Evolutionary conservation across 208 protist species (phyloP).

Genomic region (Trypanosoma platydactyli): DNA sequence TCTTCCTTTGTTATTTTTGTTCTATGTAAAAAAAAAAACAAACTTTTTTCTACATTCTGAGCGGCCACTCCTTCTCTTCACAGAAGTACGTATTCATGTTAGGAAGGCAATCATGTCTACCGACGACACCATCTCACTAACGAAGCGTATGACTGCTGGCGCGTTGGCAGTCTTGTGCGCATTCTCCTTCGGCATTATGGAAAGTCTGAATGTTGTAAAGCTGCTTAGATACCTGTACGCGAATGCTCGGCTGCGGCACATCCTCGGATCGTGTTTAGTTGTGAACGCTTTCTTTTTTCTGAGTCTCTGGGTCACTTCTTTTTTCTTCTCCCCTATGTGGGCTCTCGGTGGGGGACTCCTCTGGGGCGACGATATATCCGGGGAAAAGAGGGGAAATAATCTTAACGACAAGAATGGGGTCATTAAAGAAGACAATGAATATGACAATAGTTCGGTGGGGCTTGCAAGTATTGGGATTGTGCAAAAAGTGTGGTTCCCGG

Average conservation of each 20-base stretch:
- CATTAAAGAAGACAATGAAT: neutral
- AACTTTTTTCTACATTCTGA: too few species aligned
- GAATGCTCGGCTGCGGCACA: constrained; percentile 15
- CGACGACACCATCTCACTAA: neutral
- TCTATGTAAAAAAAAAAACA: too few species aligned
- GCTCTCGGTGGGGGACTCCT: neutral
- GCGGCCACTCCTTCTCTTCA: too few species aligned
- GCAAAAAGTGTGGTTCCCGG: constrained; percentile 22
- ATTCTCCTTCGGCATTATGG: constrained; percentile 20
- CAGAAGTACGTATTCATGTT: too few species aligned
- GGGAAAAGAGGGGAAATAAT: neutral
- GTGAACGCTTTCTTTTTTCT: constrained; percentile 27
- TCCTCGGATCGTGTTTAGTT: constrained; percentile 19
- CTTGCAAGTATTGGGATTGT: constrained; percentile 1
- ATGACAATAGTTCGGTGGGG: neutral
- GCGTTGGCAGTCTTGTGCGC: constrained; percentile 13
- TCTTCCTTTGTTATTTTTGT: too few species aligned
- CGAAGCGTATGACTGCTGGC: neutral
- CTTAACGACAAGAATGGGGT: neutral
- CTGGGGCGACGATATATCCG: neutral
- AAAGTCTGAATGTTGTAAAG: constrained; percentile 28
- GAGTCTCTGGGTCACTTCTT: constrained; percentile 26
- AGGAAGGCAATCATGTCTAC: neutral
- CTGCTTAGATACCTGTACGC: constrained; percentile 21
- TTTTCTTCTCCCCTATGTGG: constrained; percentile 23